Percentiles rank a stretch among this genome's conserved stretches.
Conservation (phyloP, 2,329 filamentous ascomycete species). For the Calonectria montana region DNA sequence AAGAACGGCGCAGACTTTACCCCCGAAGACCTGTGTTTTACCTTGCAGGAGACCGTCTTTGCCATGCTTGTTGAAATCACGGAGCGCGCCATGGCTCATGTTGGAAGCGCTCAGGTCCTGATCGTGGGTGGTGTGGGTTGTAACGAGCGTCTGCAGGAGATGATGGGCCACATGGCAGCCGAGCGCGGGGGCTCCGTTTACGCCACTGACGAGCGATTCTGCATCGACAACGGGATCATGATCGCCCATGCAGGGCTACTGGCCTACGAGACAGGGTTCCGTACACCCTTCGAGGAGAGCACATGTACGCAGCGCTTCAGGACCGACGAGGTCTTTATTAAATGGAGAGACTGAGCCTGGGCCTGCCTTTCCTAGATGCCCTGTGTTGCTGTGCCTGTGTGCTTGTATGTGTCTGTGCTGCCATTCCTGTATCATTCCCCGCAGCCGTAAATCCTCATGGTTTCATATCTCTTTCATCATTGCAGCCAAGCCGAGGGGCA, state of each 20-base stretch:
- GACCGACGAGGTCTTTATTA: constrained; percentile 83
- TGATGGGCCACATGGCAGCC: constrained; percentile 97
- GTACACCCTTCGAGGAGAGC: constrained; percentile 81
- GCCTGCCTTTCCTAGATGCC: constrained; percentile 9
- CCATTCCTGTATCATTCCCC: constrained; percentile 2
- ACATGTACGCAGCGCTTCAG: constrained; percentile 87
- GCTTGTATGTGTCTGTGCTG: constrained; percentile 6
- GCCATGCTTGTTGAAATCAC: constrained; percentile 99
- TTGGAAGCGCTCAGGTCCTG: constrained; percentile 88
- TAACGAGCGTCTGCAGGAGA: constrained; percentile 93
- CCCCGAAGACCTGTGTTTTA: constrained; percentile 89
- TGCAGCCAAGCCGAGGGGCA: background rate
- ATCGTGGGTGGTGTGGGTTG: constrained; percentile 97
- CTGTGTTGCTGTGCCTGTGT: constrained; percentile 2
- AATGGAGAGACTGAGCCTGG: constrained; percentile 74
- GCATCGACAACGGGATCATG: constrained; percentile 99
- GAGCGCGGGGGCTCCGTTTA: constrained; percentile 92
- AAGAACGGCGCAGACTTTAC: constrained; percentile 70
- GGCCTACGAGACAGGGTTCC: constrained; percentile 84
- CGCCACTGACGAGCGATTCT: constrained; percentile 96
- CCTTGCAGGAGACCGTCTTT: constrained; percentile 93
- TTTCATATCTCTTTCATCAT: background rate
- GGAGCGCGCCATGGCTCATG: constrained; percentile 97
- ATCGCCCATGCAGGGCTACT: constrained; percentile 92
- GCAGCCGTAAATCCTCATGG: constrained; percentile 4